Evolutionary conservation across 352 stramenopile genomes (phyloP).

Genomic region (Pythium chondricola): DNA sequence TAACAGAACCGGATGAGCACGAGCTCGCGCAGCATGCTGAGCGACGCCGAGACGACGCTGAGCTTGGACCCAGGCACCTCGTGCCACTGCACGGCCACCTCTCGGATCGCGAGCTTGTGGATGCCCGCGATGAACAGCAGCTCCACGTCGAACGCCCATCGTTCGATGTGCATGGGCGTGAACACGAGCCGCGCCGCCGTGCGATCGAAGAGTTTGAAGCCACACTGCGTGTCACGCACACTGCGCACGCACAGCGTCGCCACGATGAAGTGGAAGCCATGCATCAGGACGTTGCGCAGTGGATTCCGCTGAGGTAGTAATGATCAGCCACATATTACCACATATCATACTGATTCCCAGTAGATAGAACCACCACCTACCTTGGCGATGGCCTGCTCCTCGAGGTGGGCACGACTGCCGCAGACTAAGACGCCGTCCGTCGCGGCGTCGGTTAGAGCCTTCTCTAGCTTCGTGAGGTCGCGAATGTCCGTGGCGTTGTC

Average conservation of each 20-base stretch:
- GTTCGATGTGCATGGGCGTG: constrained; percentile 89
- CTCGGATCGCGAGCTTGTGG: constrained; percentile 60
- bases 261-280: constrained; percentile 91
- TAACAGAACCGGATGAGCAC: constrained; percentile 89
- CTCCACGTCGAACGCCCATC: constrained; percentile 95
- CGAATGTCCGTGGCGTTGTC: constrained; percentile 90
- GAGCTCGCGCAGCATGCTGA: constrained; percentile 92
- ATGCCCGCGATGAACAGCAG: constrained; percentile 80
- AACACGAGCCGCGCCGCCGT: constrained; percentile 80
- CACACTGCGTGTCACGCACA: constrained; percentile 92
- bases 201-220: constrained; percentile 93
- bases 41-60: constrained; percentile 79
- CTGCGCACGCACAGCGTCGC: constrained; percentile 77
- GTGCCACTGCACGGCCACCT: constrained; percentile 89
- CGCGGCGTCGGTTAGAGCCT: constrained; percentile 35
- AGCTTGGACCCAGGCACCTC: constrained; percentile 90
- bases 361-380: no score
- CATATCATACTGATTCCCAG: no score
- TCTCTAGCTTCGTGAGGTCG: constrained; percentile 82
- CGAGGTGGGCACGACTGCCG: constrained; percentile 86
- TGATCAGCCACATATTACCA: no score
- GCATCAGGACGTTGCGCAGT: constrained; percentile 89
- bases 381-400: constrained; percentile 80
- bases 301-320: constrained; percentile 74
- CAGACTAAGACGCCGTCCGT: constrained; percentile 71